Base-by-base conservation (phyloP, 1,284 basidiomycete genomes). In the Trichosporon faecale region DNA sequence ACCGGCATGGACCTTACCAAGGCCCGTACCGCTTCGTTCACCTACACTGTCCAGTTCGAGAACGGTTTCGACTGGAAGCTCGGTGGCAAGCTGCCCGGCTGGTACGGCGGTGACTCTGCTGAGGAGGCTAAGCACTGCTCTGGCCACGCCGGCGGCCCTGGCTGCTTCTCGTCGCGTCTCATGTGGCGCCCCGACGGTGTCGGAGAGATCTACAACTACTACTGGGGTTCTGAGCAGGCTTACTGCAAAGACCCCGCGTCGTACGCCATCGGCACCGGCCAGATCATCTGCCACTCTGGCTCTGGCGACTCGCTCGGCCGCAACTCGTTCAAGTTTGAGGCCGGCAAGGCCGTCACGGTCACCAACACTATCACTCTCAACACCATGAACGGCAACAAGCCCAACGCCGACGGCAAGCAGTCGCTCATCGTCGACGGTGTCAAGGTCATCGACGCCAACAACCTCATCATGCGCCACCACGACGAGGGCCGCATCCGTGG, bases 51-150 rank as follows among this genome's bases (percentile, higher is more conserved):
- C 66, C 82, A 74, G 71, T 81, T 85, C 69, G 72, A 80, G 7
- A 70, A 73, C 11, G 78, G 76, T n/a, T 85, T 82, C 75, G 72
- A 82, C 55, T 85, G 80, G 69, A 40, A 80, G 65, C 78, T 81
- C 57, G 83, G 83, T 14, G 84, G 84, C 35, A 85, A 85, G 69
- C 77, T 85, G 27, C 83, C 84, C 3, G 85, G 85, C 16, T 70
- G 83, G 21, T 81, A 78, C 69, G 80, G 80, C 55, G 80, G 80
- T 16, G 76, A 74, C 11, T 66, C 65, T 16, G 31, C 60, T 46
- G 67, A 66, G 29, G 66, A 72, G n/a, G 78, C 78, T 57, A 79
- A 79, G 71, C 76, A 75, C 9, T 85, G 84, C 73, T 79, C 79
- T 2, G 84, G 84, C 9, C 82, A 84, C 31, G 71, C 74, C 5